phyloP scores from a whole-genome alignment of 2,329 filamentous ascomycete species.

The Verticillium albo-atrum region DNA sequence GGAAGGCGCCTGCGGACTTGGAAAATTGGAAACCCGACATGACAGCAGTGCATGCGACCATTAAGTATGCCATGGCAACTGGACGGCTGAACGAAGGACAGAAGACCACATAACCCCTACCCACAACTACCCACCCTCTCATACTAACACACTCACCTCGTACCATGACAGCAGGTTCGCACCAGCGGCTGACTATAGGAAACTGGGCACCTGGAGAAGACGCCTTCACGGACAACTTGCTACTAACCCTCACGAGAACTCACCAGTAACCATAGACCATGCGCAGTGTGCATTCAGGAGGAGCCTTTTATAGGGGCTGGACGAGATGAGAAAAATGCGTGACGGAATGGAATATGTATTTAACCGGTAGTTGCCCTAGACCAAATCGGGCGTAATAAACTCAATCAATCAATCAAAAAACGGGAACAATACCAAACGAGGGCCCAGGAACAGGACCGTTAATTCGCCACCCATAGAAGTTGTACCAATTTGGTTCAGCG shows the following conservation, averaged over 20 bases:
- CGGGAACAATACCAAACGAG: too few relatives aligned
- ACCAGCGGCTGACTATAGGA: not conserved
- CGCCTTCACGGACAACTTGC: not conserved
- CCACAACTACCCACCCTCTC: not conserved
- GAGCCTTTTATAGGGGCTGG: not conserved
- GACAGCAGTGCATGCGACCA: conserved; percentile 19
- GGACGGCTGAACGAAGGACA: conserved; percentile 11
- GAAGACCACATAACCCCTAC: not conserved
- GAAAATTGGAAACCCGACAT: conserved; percentile 22
- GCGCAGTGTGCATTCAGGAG: not conserved
- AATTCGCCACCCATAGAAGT: too few relatives aligned
- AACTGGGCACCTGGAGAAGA: conserved; percentile 4
- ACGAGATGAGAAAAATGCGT: not conserved
- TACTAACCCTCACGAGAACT: not conserved
- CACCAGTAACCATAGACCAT: not conserved
- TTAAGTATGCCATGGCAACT: conserved; percentile 24
- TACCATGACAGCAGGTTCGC: not conserved
- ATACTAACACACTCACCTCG: not conserved
- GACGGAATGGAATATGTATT: not conserved
- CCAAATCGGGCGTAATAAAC: not conserved
- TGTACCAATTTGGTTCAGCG: too few relatives aligned
- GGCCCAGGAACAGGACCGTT: too few relatives aligned
- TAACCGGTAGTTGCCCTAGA: not conserved
- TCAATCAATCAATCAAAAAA: not conserved
- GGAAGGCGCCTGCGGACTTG: conserved; percentile 6